Evolutionary conservation across 768 basidiomycete species (phyloP), one percentile per base, ranked within the genome.

Genomic region (Phaffia tasmanica): DNA sequence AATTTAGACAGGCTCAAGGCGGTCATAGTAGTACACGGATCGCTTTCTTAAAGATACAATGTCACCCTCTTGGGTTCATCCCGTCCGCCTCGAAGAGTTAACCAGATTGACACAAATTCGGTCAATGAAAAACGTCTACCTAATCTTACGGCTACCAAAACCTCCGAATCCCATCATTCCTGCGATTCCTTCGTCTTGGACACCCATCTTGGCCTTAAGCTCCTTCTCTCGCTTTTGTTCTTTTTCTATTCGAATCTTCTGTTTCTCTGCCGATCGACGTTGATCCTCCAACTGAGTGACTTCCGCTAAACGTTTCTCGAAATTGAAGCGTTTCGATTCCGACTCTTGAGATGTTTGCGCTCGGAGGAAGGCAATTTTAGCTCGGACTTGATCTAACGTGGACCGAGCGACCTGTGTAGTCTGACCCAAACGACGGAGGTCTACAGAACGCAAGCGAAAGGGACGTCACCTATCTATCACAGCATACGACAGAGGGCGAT

Each of bases 351-450:
- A 86, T 1, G 93, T 93, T 76, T 85, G 86, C 75, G 89, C 91
- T 18, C 94, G 85, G 35, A 99, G 79, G 48, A 82, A 79, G 0
- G 89, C 88, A 77, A 99, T 98, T 68, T 88, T 85, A 6, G 85
- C 85, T 55, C 90, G 88, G 62, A 99, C 95, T 78, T 99, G 90
- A 70, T 85, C 85, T 21, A 98, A 78, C 0, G 93, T 93, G 1
- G 95, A 97, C 21, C 92, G 83, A 72, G 85, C 86, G 63, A 95
- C 80, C 63, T 86, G 86, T 23, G 94, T 99, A 1, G 90, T 90
- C 78, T 98, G 95, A n/a, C 95, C 95, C n/a, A 98, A 72, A 29
- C 81, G 83, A 51, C 91, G 85, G 60, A 99, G 80, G 80, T 99
- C 95, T 98, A 75, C 0, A 19, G n/a, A 30, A 29, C 15, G 57